phyloP scores from a whole-genome alignment of 2,329 filamentous ascomycete species.

The Alternaria ethzedia region DNA sequence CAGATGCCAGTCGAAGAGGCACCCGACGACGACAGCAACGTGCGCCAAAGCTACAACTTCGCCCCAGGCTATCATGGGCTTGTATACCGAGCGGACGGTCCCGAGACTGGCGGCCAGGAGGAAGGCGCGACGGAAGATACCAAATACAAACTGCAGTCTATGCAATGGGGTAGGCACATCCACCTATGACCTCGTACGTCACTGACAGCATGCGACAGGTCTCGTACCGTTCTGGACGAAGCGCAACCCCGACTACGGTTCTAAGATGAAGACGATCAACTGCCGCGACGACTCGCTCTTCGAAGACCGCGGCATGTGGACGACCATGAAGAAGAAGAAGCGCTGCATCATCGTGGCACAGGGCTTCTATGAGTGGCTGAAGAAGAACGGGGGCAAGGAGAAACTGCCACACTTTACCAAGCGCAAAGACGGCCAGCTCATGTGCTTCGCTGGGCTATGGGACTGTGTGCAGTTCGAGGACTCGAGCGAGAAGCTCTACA shows the following conservation, averaged over 20 bases:
- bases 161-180: conserved; percentile 77
- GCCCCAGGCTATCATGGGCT: conserved; percentile 85
- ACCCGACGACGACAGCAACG: conserved; percentile 69
- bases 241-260: conserved; percentile 76
- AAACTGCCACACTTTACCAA: conserved; percentile 86
- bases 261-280: conserved; percentile 89
- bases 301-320: conserved; percentile 84
- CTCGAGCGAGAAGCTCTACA: conserved; percentile 74
- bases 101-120: conserved; percentile 61
- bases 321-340: conserved; percentile 85
- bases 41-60: conserved; percentile 87
- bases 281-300: conserved; percentile 87
- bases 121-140: conserved; percentile 44
- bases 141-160: conserved; percentile 83
- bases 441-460: conserved; percentile 93
- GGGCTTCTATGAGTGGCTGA: conserved; percentile 97
- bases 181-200: neutral
- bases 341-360: conserved; percentile 87
- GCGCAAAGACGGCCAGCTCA: conserved; percentile 79
- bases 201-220: conserved; percentile 50
- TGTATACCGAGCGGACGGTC: conserved; percentile 79
- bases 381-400: conserved; percentile 75
- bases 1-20: conserved; percentile 75
- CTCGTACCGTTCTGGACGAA: conserved; percentile 94
- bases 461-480: conserved; percentile 83